Base-by-base conservation (phyloP, 2,329 filamentous ascomycete species). In the Ophiocordyceps camponoti-saundersi region DNA sequence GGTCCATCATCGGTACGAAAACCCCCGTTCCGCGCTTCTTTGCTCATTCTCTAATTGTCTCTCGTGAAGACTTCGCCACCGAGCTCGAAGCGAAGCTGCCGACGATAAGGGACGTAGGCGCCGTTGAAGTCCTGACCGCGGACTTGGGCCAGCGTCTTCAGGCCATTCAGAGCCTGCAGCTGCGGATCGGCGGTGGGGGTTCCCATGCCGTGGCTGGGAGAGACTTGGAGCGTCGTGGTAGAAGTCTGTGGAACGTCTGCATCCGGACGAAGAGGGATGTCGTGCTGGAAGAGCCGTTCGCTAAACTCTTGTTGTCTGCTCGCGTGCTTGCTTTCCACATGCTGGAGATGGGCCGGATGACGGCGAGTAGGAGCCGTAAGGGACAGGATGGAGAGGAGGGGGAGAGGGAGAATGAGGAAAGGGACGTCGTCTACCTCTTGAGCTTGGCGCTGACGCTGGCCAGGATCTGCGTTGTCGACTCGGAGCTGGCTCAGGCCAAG, bases 381-480 rank as follows among this genome's bases (percentile, higher is more conserved):
- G n/a, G n/a, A n/a, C n/a, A n/a, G n/a, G n/a, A n/a, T n/a, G n/a
- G n/a, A n/a, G n/a, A n/a, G n/a, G n/a, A n/a, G n/a, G n/a, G n/a
- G 16, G 53, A 50, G 43, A 55, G 49, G 21, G 54, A 55, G 43
- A 54, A 56, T 20, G 54, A 46, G 18, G 51, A 55, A 42, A 61
- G 56, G 39, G 65, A 72, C 50, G 56, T 70, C 16, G 58, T 77
- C 29, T 75, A 82, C 47, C 60, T 86, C 20, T 66, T 86, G 57
- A 80, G 74, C 55, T 64, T 85, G 53, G 80, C 79, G 12, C 64
- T 93, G 48, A 85, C 80, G 53, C 65, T 92, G 42, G 71, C 76
- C 72, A 67, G 57, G 64, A 53, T 56, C 39, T 60, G 57, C 49
- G 55, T 60, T 71, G 74, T 75, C n/a, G 63, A 66, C 3, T 59